Conservation (phyloP, 2,329 filamentous ascomycete species). For the Neoarthrinium moseri region DNA sequence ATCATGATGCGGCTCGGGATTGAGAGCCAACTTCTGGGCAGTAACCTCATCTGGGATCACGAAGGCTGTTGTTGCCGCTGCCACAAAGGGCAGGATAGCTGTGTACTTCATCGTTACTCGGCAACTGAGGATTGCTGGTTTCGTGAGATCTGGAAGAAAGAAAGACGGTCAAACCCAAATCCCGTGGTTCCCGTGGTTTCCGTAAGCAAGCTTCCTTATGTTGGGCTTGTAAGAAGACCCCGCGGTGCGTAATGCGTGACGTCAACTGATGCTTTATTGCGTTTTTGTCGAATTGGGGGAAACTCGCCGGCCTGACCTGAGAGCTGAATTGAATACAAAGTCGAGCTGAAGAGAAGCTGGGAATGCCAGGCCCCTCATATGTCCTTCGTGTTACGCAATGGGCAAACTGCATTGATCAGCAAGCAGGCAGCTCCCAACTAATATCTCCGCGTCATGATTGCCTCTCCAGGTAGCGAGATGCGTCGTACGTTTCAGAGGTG, state of each 20-base stretch:
- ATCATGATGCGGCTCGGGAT: slow-evolving; percentile 12
- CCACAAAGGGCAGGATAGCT: slow-evolving; percentile 19
- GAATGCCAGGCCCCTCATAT: not conserved
- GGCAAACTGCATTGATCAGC: not conserved
- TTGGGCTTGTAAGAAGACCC: too few relatives aligned
- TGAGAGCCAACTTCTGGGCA: slow-evolving; percentile 22
- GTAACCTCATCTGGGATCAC: slow-evolving; percentile 28
- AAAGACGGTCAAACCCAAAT: not conserved
- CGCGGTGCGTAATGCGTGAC: not conserved
- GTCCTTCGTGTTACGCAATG: not conserved
- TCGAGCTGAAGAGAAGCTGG: not conserved
- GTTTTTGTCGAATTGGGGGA: not conserved
- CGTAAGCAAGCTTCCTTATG: too few relatives aligned
- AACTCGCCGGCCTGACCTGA: not conserved
- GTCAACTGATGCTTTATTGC: not conserved
- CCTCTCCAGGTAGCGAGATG: not conserved
- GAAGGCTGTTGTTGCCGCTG: slow-evolving; percentile 19
- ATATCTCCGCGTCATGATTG: slow-evolving; percentile 9
- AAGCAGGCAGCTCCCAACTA: too few relatives aligned
- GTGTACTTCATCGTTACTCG: slow-evolving; percentile 21
- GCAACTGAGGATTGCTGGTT: not conserved
- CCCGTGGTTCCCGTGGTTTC: not conserved
- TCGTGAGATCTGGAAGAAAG: not conserved
- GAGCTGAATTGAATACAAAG: not conserved
- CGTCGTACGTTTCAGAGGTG: slow-evolving; percentile 8